Evolutionary conservation across 345 rosid species (phyloP), one percentile per base, ranked within the genome.

Genomic region (Viola odorata): DNA sequence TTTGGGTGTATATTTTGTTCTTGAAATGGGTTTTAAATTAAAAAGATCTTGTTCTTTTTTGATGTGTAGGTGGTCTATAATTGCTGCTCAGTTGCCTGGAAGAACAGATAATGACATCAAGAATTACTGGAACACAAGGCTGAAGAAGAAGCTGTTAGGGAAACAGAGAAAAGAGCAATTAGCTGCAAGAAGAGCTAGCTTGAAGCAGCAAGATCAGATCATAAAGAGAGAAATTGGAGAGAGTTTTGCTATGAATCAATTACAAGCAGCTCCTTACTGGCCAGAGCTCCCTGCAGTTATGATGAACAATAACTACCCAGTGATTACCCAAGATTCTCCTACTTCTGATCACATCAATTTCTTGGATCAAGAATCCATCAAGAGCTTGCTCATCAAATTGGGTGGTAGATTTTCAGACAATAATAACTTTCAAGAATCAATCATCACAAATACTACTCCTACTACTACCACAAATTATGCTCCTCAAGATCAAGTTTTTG

Each of bases 91-190:
- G 54, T 60, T 87, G 54, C 94, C 94, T 12, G 94, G 90, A 74
- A 77, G 94, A 62, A 86, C 94, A 0, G 94, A 86, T 71, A 87
- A 87, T 41, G 94, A 87, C 68, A 87, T 87, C 53, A 87, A 87
- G 74, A 87, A 87, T 75, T 82, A 87, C 61, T 87, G 94, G 94
- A 87, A 87, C 84, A 87, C 94, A 9, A 78, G 84, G 67, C 80
- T 86, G 14, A 86, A 86, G 71, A 86, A 84, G 83, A 87, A 87
- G 73, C 85, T 87, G 39, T 72, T 84, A 10, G 86, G 83, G 38
- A 87, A 84, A 67, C 90, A 84, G 55, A 67, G 88, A 12, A 87
- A 76, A 55, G 85, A 76, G 50, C 74, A 70, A 23, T 23, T 23
- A n/a, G 77, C 77, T 61, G 69, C 78, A 0, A 53, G 81, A 37